Percentiles rank a stretch among this genome's conserved stretches.
Conservation (phyloP, 1,284 basidiomycete genomes). For the Coniferiporia sulphurascens region DNA sequence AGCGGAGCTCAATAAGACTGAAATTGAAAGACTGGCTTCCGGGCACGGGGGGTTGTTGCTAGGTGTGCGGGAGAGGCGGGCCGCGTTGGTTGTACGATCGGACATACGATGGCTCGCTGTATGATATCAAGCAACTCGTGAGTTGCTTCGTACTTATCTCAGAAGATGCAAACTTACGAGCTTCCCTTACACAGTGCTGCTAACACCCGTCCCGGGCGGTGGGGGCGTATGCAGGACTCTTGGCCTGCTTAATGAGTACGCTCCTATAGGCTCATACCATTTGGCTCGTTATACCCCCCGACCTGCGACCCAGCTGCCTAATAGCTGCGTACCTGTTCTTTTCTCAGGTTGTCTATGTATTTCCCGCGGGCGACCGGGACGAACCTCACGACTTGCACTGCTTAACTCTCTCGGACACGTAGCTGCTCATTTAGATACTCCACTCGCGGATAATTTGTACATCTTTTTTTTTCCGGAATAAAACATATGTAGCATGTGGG, state of each 20-base stretch:
- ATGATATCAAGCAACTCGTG: background rate
- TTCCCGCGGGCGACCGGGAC: constrained; percentile 12
- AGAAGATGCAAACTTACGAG: background rate
- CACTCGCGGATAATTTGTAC: constrained; percentile 16
- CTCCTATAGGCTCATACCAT: constrained; percentile 18
- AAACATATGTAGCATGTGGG: constrained; percentile 4
- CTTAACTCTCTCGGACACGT: constrained; percentile 1
- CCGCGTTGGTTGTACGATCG: background rate
- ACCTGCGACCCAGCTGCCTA: background rate
- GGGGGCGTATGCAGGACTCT: background rate
- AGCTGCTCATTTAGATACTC: background rate
- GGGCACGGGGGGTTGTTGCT: constrained; percentile 34
- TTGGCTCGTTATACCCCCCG: constrained; percentile 11
- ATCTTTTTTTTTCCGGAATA: constrained; percentile 3
- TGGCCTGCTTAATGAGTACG: constrained; percentile 8
- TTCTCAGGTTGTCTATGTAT: constrained; percentile 10
- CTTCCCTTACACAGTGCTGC: background rate
- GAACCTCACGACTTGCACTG: background rate
- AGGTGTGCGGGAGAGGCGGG: background rate
- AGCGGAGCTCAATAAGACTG: constrained; percentile 52
- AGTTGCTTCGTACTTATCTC: background rate
- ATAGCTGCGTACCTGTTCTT: constrained; percentile 7
- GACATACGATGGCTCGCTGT: background rate
- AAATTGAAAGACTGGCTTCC: constrained; percentile 57
- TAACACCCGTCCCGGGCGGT: background rate